These are phyloP conservation scores for Dictyostelium brefeldianum DNA, from an alignment of 78 protist genomes.

Conservation along the genomic window DNA sequence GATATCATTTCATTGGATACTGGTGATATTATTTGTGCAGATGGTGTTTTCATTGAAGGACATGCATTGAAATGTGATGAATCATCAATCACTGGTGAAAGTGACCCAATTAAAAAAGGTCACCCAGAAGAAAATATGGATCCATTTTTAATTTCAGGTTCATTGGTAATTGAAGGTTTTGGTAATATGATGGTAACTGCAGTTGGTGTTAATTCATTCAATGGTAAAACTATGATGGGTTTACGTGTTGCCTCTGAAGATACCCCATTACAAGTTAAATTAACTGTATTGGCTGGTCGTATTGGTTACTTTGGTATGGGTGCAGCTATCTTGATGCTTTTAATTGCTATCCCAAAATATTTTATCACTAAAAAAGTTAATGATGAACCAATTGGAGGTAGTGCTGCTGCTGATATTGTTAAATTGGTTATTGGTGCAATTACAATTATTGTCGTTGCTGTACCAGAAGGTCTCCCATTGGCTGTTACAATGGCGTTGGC, in stretches of 20 bases:
- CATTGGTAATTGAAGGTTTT: conserved; percentile 82
- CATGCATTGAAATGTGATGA: conserved; percentile 84
- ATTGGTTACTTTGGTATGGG: conserved; percentile 89
- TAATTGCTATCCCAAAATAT: conserved; percentile 68
- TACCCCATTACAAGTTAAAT: conserved; percentile 95
- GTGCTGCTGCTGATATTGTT: conserved; percentile 55
- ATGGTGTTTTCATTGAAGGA: conserved; percentile 88
- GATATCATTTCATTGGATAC: conserved; percentile 89
- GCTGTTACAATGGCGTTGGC: conserved; percentile 96
- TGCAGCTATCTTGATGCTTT: conserved; percentile 78
- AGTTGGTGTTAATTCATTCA: conserved; percentile 83
- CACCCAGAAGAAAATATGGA: conserved; percentile 30
- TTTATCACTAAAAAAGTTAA: conserved; percentile 55
- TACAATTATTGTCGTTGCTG: conserved; percentile 98
- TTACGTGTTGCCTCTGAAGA: conserved; percentile 81
- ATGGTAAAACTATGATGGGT: conserved; percentile 86
- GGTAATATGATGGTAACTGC: conserved; percentile 88
- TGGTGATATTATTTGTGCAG: conserved; percentile 93
- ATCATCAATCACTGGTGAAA: conserved; percentile 85
- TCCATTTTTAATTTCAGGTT: conserved; percentile 65
- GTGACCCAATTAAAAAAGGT: conserved; percentile 84
- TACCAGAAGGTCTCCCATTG: conserved; percentile 97
- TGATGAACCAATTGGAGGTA: background rate
- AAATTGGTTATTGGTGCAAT: conserved; percentile 91
- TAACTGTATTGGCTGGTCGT: conserved; percentile 85